Conservation (phyloP, 257 asterid species). For the Solanum ossicruentum region DNA sequence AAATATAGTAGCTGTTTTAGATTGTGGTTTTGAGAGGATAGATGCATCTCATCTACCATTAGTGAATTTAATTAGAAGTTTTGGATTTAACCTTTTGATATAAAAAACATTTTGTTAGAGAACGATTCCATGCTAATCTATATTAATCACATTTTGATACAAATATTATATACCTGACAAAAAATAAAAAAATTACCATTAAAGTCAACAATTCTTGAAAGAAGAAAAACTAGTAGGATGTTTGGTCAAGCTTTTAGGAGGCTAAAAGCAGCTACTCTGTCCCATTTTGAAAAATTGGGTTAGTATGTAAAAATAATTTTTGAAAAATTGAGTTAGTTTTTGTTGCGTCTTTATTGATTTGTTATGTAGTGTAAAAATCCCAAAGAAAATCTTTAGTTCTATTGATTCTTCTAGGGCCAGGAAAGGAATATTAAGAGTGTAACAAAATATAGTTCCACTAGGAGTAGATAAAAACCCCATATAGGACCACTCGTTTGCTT, state of each 20-base stretch:
- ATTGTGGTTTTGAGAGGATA: not conserved
- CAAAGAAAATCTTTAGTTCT: not conserved
- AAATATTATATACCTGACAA: too few species aligned
- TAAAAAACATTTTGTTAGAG: too few species aligned
- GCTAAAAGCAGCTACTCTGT: too few species aligned
- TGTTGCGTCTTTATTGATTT: not conserved
- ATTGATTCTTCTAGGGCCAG: not conserved
- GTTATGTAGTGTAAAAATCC: not conserved
- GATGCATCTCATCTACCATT: not conserved
- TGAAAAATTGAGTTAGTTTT: not conserved
- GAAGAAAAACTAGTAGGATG: too few species aligned
- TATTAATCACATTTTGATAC: too few species aligned
- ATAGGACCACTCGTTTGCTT: not conserved
- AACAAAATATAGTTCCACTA: not conserved
- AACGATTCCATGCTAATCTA: too few species aligned
- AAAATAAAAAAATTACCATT: too few species aligned
- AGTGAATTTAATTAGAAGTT: too few species aligned
- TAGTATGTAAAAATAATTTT: not conserved
- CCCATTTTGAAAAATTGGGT: not conserved
- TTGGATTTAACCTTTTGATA: too few species aligned
- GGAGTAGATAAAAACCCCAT: not conserved
- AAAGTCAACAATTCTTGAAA: too few species aligned
- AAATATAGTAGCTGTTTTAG: not conserved
- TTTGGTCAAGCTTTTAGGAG: too few species aligned
- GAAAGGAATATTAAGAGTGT: not conserved